Evolutionary conservation across 2,329 filamentous ascomycete genomes (phyloP).

Genomic region (Aaosphaeria pasadenensis): DNA sequence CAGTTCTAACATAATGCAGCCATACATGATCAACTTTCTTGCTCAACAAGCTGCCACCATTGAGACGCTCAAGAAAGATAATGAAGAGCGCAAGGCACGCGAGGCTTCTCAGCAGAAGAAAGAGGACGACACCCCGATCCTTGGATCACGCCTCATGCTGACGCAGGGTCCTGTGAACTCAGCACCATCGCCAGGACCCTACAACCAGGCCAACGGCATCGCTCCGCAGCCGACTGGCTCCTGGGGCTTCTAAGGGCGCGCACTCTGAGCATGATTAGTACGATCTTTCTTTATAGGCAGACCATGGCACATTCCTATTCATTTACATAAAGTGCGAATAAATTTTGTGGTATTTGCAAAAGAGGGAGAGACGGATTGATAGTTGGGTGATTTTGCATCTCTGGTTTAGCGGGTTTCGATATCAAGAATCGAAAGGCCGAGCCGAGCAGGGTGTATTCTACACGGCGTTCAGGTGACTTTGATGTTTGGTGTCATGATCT

Average conservation of each 20-base stretch:
- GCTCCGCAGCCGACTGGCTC: conserved; percentile 76
- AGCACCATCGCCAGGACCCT: conserved; percentile 64
- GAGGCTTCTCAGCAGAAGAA: conserved; percentile 78
- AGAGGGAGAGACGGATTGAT: background rate
- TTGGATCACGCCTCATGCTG: conserved; percentile 90
- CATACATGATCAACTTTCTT: conserved; percentile 99
- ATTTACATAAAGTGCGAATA: background rate
- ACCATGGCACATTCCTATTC: background rate
- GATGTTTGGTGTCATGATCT: no score
- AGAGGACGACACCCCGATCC: conserved; percentile 89
- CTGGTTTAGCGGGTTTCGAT: background rate
- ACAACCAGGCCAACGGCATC: conserved; percentile 81
- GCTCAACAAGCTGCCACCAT: conserved; percentile 87
- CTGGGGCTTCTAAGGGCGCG: conserved; percentile 30
- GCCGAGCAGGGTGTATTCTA: background rate
- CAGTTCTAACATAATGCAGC: conserved; percentile 39
- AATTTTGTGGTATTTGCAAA: background rate
- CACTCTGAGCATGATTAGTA: background rate
- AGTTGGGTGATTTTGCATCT: background rate
- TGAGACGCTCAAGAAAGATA: conserved; percentile 84
- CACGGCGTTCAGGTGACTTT: background rate
- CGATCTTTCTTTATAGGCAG: conserved; percentile 20
- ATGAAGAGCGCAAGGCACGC: conserved; percentile 80
- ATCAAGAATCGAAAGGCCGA: background rate
- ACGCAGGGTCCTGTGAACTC: conserved; percentile 74